A percentile compares a stretch with the other conserved stretches of the same genome.
phyloP scores from a whole-genome alignment of 495 filamentous ascomycete species.

The Tuber aestivum region DNA sequence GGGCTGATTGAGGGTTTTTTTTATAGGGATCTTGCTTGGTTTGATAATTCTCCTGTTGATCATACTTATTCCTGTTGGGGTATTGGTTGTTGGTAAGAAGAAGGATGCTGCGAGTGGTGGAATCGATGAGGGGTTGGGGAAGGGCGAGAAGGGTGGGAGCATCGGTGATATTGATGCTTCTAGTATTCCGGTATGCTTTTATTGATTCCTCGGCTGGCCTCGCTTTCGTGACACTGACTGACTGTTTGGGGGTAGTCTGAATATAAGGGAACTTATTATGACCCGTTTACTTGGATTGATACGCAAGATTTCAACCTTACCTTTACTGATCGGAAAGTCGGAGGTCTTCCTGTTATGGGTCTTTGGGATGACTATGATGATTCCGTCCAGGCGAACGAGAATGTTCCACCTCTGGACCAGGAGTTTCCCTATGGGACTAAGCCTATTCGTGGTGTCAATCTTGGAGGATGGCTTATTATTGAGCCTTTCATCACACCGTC shows the following conservation, averaged over 20 bases:
- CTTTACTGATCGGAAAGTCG: conserved; percentile 78
- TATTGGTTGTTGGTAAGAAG: conserved; percentile 56
- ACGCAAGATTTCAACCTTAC: conserved; percentile 91
- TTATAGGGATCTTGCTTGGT: conserved; percentile 42
- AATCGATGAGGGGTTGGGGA: conserved; percentile 19
- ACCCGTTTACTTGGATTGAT: conserved; percentile 91
- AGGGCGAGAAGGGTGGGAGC: conserved; percentile 18
- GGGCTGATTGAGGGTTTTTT: conserved; percentile 6
- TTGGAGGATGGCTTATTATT: conserved; percentile 90
- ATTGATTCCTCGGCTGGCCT: neutral
- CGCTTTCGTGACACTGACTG: conserved; percentile 20
- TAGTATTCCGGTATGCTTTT: conserved; percentile 32
- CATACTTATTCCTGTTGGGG: conserved; percentile 58
- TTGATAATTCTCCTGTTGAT: conserved; percentile 52
- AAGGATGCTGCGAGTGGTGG: conserved; percentile 18
- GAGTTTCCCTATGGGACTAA: conserved; percentile 66
- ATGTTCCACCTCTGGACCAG: conserved; percentile 71
- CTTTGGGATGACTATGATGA: conserved; percentile 84
- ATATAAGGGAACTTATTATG: conserved; percentile 67
- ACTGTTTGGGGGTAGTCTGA: conserved; percentile 40
- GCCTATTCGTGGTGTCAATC: conserved; percentile 82
- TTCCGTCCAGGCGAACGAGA: conserved; percentile 64
- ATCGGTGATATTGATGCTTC: conserved; percentile 29
- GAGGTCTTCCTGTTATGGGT: conserved; percentile 83
- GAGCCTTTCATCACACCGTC: conserved; percentile 96